phyloP scores from a whole-genome alignment of 208 protist species.

The Leishmania mexicana region DNA sequence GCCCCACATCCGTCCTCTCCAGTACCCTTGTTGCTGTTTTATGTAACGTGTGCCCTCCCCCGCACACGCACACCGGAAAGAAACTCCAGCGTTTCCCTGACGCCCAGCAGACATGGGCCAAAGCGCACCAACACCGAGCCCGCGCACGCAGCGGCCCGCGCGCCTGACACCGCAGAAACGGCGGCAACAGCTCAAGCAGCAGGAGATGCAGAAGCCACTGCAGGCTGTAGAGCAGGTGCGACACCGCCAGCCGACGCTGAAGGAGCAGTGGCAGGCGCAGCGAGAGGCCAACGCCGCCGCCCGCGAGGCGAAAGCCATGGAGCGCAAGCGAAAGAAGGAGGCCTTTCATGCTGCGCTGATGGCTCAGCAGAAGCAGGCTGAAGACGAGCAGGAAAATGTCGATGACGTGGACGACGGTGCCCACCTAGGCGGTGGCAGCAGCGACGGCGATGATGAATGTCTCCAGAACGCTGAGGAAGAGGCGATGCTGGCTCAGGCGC shows the following conservation, averaged over 20 bases:
- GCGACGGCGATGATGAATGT: constrained; percentile 6
- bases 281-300: constrained; percentile 15
- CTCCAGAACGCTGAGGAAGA: constrained; percentile 13
- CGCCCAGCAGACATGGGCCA: constrained; percentile 4
- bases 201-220: constrained; percentile 2
- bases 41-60: background rate
- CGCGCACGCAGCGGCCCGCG: background rate
- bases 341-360: constrained; percentile 21
- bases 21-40: background rate
- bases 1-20: background rate
- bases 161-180: background rate
- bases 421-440: background rate
- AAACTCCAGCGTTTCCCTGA: background rate
- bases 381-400: background rate
- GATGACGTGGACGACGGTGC: background rate
- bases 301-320: constrained; percentile 21
- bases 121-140: constrained; percentile 1
- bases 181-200: constrained; percentile 3
- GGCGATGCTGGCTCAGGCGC: constrained; percentile 17
- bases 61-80: background rate
- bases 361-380: constrained; percentile 23
- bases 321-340: constrained; percentile 29
- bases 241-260: constrained; percentile 19
- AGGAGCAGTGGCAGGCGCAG: constrained; percentile 30
- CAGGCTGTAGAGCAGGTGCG: constrained; percentile 8